Evolutionary conservation across 176 grass and related monocot species (phyloP), one percentile per base, ranked within the genome.

Genomic region (Oryza punctata): DNA sequence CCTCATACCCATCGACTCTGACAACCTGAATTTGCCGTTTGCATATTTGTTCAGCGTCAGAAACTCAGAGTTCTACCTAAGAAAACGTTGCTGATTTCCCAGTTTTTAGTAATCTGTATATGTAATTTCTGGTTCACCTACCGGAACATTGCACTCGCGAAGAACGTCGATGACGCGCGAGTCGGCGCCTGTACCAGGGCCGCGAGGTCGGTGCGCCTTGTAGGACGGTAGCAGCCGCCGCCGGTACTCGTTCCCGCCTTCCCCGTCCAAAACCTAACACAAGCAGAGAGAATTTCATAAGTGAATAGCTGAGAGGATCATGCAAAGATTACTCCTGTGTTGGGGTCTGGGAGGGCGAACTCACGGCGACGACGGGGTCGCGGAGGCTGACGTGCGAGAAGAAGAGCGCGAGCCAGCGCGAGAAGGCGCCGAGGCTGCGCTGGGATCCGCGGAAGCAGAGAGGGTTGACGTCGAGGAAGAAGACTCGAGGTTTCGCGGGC

Each of bases 401-500:
- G 82, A 95, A 98, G 67, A 94, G 93, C 5, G 71, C 64, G 26
- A 95, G 63, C 93, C 96, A 98, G 47, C 86, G 88, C 19, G 87
- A 85, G 69, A 98, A 98, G 40, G 93, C 84, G 32, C 69, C 29
- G 66, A 98, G 87, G 69, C 91, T 93, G 1, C 87, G 87, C 3
- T 86, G 86, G 19, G 93, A 89, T 3, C 91, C 93, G 12, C 92
- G 61, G 74, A 85, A 98, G 79, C 96, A 95, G 33, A 95, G 46
- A 2, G 87, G 91, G 46, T 95, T 95, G 45, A 94, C 89, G 81
- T 95, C 96, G 27, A 95, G 90, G 65, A 95, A 95, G 77, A 89
- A 95, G 3, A 98, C 84, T 14, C 80, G 87, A 1, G 45, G 45
- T 32, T 85, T 92, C 38, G 21, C 26, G 29, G 59, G 37, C 79